A percentile compares a stretch with the other conserved stretches of the same genome.
These are phyloP conservation scores for Arthroderma uncinatum DNA, from an alignment of 2,329 filamentous ascomycete genomes.

Conservation along the genomic window DNA sequence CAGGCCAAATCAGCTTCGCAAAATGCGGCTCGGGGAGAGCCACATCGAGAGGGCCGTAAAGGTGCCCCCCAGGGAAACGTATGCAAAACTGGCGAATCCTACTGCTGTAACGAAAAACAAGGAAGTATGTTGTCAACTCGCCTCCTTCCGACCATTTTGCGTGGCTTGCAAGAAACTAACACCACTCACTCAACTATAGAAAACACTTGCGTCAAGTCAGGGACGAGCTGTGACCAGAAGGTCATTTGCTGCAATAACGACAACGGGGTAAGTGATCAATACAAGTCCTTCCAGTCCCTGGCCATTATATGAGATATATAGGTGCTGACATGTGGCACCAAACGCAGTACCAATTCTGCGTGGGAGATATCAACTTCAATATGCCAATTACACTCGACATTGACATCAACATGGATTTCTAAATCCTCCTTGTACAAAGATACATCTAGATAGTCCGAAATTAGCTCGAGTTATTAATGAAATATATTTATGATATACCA, in stretches of 20 bases:
- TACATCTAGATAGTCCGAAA: background rate
- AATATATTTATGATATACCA: background rate
- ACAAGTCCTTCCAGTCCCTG: background rate
- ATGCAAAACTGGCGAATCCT: background rate
- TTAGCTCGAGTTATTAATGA: background rate
- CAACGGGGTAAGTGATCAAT: background rate
- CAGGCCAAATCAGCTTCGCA: background rate
- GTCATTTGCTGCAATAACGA: conserved; percentile 1
- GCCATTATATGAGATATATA: background rate
- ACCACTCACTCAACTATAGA: background rate
- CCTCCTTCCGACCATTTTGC: background rate
- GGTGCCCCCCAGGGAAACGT: background rate
- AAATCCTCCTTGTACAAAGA: background rate
- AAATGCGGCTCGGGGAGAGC: background rate
- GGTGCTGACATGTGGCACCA: background rate
- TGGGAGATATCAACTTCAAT: conserved; percentile 15
- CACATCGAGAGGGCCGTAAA: too few species aligned
- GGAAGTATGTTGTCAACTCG: background rate
- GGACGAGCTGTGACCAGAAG: background rate
- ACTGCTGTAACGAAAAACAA: background rate
- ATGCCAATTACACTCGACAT: conserved; percentile 14
- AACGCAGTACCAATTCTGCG: conserved; percentile 13
- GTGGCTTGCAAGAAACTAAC: too few species aligned
- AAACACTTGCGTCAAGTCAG: background rate
- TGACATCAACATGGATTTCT: conserved; percentile 9